Base-by-base conservation (phyloP, 2,329 filamentous ascomycete species). In the Zopfia rhizophila region DNA sequence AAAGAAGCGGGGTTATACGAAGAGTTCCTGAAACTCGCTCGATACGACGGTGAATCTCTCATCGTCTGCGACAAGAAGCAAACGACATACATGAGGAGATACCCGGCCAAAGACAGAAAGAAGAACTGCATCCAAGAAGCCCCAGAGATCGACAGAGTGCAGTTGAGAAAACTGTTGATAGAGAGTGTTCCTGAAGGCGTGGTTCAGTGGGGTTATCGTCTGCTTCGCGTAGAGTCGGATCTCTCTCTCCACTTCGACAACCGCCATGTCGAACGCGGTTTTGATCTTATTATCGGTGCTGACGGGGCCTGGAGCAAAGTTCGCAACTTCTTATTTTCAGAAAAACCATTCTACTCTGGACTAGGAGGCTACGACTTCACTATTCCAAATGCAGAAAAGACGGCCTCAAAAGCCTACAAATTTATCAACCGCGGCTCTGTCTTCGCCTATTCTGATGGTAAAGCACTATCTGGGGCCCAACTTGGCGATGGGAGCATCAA, bases 1-100 rank as follows among this genome's bases (percentile, higher is more conserved):
- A 74, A 74, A 40, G 73, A 77, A 25, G 79, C 78, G 4, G 75
- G 73, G 0, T 61, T 84, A 1, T 78, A 70, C 56, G 73, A 78
- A 2, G 72, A 79, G 19, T 84, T 83, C 60, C 49, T 59, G 22
- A 64, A 69, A 35, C 49, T 66, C 27, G 70, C 70, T 2, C 66
- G 74, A 21, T 76, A 70, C 43, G 74, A 75, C 33, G 70, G 72
- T 44, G 73, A 78, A 51, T 72, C 71, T n/a, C 51, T 77, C 22
- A 57, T 69, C 5, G 37, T 77, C 16, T 67, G 63, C 7, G 74
- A 77, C 55, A 75, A 76, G 55, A 44, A 58, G 10, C 25, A 52
- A 17, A 58, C 49, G 10, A 60, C 57, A 4, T 67, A 60, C 54
- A n/a, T 67, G 29, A 43, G 48, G 16, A 45, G 61, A 18, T 25